phyloP scores from a whole-genome alignment of 2,329 filamentous ascomycete genomes.

The Bipolaris bicolor region DNA sequence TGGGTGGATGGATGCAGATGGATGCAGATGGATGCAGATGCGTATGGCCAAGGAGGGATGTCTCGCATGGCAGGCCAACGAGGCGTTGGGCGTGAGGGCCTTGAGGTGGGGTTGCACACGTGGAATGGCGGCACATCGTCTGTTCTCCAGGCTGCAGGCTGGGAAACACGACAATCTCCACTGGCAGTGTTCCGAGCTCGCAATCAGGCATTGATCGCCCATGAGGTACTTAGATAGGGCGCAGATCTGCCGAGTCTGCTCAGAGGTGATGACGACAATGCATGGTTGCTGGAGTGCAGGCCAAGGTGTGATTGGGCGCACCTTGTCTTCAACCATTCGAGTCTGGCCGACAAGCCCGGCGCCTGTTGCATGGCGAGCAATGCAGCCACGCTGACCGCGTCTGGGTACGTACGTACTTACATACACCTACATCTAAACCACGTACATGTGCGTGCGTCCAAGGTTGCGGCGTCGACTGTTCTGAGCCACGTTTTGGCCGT shows the following conservation, averaged over 20 bases:
- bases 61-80: constrained; percentile 41
- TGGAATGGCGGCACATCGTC: constrained; percentile 27
- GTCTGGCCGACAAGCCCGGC: neutral
- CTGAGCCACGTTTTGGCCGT: constrained; percentile 37
- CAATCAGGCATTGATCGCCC: constrained; percentile 25
- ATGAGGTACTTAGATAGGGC: constrained; percentile 12
- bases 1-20: too few relatives aligned
- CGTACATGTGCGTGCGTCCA: too few relatives aligned
- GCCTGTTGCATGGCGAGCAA: constrained; percentile 10
- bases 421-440: too few relatives aligned
- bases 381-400: constrained; percentile 26
- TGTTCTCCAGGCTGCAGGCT: constrained; percentile 16
- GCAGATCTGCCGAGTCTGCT: constrained; percentile 23
- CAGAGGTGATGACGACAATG: constrained; percentile 18
- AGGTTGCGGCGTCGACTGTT: constrained; percentile 48
- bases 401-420: too few relatives aligned
- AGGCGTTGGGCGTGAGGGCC: constrained; percentile 22
- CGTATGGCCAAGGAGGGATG: constrained; percentile 37
- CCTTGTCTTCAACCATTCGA: constrained; percentile 6
- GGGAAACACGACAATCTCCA: constrained; percentile 21
- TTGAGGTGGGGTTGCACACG: constrained; percentile 35
- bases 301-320: constrained; percentile 5
- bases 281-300: constrained; percentile 4
- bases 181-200: constrained; percentile 5
- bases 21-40: neutral